Percentiles rank a stretch among this genome's conserved stretches.
phyloP scores from a whole-genome alignment of 192 early-diverging fungal genomes.

The Backusella liffmaniae region DNA sequence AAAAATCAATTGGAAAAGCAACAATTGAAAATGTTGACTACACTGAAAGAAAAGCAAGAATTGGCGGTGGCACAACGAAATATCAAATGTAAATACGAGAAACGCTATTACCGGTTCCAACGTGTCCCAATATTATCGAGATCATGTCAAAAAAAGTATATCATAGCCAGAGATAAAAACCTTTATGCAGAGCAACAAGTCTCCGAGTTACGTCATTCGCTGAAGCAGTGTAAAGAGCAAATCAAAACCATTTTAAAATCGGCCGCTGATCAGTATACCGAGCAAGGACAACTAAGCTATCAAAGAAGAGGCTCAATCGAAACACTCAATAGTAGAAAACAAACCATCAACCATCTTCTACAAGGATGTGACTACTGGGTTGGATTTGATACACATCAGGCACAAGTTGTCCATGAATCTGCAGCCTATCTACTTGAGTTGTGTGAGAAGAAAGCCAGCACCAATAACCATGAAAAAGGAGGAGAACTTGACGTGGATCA shows the following conservation, averaged over 20 bases:
- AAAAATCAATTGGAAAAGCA: neutral
- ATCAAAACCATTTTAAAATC: neutral
- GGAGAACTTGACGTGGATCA: neutral
- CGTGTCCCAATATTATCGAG: neutral
- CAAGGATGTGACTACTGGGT: conserved; percentile 8
- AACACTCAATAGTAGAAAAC: neutral
- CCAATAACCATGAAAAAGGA: neutral
- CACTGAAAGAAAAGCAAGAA: neutral
- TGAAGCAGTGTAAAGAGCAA: neutral
- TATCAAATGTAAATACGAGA: conserved; percentile 7
- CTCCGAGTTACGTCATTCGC: neutral
- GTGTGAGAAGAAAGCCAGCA: neutral
- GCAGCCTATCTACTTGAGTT: neutral
- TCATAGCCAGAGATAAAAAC: neutral
- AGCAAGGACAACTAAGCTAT: neutral
- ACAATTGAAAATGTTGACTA: neutral
- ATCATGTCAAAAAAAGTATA: neutral
- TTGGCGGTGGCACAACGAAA: neutral
- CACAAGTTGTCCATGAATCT: neutral
- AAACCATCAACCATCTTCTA: neutral
- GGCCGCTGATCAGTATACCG: neutral
- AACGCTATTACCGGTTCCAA: neutral
- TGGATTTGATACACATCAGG: conserved; percentile 12
- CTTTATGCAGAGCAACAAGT: neutral
- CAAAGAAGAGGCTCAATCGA: neutral